These are phyloP conservation scores for Dittrichia graveolens DNA, from an alignment of 129 eudicot genomes.

Conservation along the genomic window DNA sequence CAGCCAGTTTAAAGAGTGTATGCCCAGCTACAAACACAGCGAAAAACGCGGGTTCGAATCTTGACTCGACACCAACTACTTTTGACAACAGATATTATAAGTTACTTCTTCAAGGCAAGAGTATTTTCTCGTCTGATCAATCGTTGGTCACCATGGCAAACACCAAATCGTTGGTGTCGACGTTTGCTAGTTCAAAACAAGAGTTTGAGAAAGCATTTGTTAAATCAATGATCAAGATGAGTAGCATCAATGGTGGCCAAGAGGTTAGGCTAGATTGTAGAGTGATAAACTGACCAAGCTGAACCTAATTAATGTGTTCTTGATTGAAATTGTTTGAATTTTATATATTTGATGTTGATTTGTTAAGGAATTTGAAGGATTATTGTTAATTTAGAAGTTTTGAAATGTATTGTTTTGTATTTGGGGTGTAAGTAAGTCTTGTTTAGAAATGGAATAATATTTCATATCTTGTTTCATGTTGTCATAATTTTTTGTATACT, in stretches of 20 bases:
- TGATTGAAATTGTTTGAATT: conserved; percentile 15
- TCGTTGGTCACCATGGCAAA: conserved; percentile 29
- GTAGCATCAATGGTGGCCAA: conserved; percentile 61
- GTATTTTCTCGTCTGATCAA: conserved; percentile 45
- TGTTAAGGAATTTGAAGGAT: no score
- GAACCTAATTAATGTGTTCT: background rate
- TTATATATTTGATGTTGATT: background rate
- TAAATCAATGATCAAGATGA: conserved; percentile 81
- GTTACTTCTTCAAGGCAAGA: conserved; percentile 45
- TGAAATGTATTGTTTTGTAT: no score
- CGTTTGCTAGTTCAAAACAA: conserved; percentile 36
- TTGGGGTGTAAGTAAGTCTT: no score
- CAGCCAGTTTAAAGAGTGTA: conserved; percentile 30
- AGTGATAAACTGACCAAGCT: conserved; percentile 36
- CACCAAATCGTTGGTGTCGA: conserved; percentile 36
- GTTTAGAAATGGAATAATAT: no score
- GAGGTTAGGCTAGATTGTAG: conserved; percentile 43
- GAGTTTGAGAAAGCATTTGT: conserved; percentile 52
- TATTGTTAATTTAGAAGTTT: no score
- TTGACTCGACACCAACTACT: conserved; percentile 37
- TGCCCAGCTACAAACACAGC: conserved; percentile 34
- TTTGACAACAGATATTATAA: conserved; percentile 47
- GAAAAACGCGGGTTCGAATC: conserved; percentile 36
- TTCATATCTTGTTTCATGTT: no score
- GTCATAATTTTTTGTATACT: no score